These are phyloP conservation scores for Phytophthora hibernalis DNA, from an alignment of 352 stramenopile species.

Conservation along the genomic window DNA sequence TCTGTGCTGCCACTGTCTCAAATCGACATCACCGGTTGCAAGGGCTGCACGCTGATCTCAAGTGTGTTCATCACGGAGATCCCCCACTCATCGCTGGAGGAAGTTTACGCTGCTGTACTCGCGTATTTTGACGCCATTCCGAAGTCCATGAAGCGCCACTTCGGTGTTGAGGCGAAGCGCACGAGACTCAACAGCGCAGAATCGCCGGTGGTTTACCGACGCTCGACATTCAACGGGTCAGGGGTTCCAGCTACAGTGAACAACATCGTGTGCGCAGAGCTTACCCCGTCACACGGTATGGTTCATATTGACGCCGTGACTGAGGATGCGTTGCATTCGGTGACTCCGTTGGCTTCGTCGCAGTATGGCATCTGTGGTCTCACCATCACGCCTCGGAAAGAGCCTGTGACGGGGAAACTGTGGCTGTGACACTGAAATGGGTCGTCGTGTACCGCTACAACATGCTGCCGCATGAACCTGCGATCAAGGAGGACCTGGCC, in stretches of 20 bases:
- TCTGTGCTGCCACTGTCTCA: slow-evolving; percentile 36
- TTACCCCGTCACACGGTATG: slow-evolving; percentile 28
- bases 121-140: slow-evolving; percentile 39
- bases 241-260: slow-evolving; percentile 32
- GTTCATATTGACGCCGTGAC: slow-evolving; percentile 41
- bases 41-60: slow-evolving; percentile 39
- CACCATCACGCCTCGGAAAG: slow-evolving; percentile 35
- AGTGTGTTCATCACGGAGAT: slow-evolving; percentile 50
- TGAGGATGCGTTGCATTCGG: slow-evolving; percentile 34
- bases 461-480: slow-evolving; percentile 31
- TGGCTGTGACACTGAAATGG: slow-evolving; percentile 31
- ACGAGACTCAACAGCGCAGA: slow-evolving; percentile 28
- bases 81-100: slow-evolving; percentile 36
- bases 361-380: slow-evolving; percentile 34
- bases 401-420: slow-evolving; percentile 21
- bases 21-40: slow-evolving; percentile 39
- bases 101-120: slow-evolving; percentile 31
- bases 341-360: slow-evolving; percentile 12
- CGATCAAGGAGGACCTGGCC: slow-evolving; percentile 25
- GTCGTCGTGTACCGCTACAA: slow-evolving; percentile 44
- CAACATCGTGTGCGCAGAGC: slow-evolving; percentile 31
- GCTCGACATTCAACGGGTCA: slow-evolving; percentile 28
- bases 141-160: slow-evolving; percentile 35
- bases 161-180: slow-evolving; percentile 26
- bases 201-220: slow-evolving; percentile 26